Conservation (phyloP, 2,329 filamentous ascomycete genomes). For the Xylariaceae sp. region DNA sequence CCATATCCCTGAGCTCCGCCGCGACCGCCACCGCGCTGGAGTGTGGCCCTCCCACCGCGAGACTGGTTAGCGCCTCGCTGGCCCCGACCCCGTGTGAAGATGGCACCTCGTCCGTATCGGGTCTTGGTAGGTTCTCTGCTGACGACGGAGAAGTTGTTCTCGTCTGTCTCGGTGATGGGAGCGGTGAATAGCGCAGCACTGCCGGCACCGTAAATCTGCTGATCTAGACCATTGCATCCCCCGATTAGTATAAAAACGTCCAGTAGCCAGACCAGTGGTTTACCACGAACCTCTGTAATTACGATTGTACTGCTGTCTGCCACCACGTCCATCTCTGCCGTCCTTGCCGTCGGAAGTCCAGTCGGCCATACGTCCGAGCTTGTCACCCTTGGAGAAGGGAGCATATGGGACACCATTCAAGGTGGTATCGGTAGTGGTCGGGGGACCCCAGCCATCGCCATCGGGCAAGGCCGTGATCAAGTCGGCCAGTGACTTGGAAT, state of each 20-base stretch:
- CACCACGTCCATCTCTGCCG: slow-evolving; percentile 62
- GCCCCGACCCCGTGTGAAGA: slow-evolving; percentile 83
- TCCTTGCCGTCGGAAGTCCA: slow-evolving; percentile 93
- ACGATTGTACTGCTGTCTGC: slow-evolving; percentile 83
- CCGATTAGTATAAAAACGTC: slow-evolving; percentile 16
- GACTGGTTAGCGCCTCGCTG: slow-evolving; percentile 66
- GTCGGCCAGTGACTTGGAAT: slow-evolving; percentile 38
- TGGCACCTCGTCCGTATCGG: slow-evolving; percentile 82
- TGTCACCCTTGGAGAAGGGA: slow-evolving; percentile 97
- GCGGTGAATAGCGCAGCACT: slow-evolving; percentile 83
- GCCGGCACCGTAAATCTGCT: slow-evolving; percentile 93
- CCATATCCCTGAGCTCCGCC: slow-evolving; percentile 61
- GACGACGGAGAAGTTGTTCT: slow-evolving; percentile 95
- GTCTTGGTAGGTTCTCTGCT: slow-evolving; percentile 86
- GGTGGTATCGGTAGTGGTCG: slow-evolving; percentile 76
- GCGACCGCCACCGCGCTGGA: slow-evolving; percentile 66
- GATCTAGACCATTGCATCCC: slow-evolving; percentile 53
- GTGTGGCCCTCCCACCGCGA: slow-evolving; percentile 50
- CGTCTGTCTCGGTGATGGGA: slow-evolving; percentile 79
- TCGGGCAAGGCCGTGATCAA: slow-evolving; percentile 68
- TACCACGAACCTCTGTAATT: slow-evolving; percentile 74
- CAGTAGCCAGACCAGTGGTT: neutral
- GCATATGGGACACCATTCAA: slow-evolving; percentile 94
- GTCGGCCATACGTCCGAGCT: slow-evolving; percentile 97
- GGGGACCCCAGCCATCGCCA: slow-evolving; percentile 81